These are phyloP conservation scores for Chara braunii DNA, from an alignment of 139 green algal genomes.

Conservation along the genomic window DNA sequence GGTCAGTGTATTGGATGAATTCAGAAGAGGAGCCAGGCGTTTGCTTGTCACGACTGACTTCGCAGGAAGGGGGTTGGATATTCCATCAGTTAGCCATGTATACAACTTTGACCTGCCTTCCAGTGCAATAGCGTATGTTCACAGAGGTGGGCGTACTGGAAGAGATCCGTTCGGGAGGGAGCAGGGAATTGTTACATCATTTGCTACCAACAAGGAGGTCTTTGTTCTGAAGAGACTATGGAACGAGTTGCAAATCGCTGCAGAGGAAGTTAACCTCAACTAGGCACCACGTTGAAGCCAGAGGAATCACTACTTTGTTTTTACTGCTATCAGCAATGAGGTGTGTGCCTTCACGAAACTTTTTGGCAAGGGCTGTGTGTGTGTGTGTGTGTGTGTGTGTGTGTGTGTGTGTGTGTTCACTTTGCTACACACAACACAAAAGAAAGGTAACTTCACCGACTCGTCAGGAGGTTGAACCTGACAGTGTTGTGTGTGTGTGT, in stretches of 20 bases:
- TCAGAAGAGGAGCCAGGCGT: constrained; percentile 54
- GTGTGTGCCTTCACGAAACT: too few relatives aligned
- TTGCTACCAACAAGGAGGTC: not conserved
- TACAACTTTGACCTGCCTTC: constrained; percentile 62
- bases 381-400: too few relatives aligned
- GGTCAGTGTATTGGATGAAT: constrained; percentile 41
- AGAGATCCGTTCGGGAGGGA: constrained; percentile 44
- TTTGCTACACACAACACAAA: too few relatives aligned
- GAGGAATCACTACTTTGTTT: too few relatives aligned
- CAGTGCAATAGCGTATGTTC: constrained; percentile 63
- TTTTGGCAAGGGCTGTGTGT: too few relatives aligned
- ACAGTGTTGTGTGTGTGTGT: too few relatives aligned
- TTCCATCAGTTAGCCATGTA: constrained; percentile 74
- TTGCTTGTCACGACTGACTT: constrained; percentile 62
- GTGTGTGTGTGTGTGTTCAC: too few relatives aligned
- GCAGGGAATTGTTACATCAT: constrained; percentile 41
- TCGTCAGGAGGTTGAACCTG: too few relatives aligned
- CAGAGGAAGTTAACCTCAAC: too few relatives aligned
- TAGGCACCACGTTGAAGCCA: too few relatives aligned
- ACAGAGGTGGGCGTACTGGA: constrained; percentile 65
- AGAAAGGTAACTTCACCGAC: too few relatives aligned
- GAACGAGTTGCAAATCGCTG: constrained; percentile 9
- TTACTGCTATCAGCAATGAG: too few relatives aligned
- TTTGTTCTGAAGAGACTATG: constrained; percentile 4
- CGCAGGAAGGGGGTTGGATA: constrained; percentile 66